Evolutionary conservation across 176 grass and related monocot genomes (phyloP).

Genomic region (Eragrostis nindensis): DNA sequence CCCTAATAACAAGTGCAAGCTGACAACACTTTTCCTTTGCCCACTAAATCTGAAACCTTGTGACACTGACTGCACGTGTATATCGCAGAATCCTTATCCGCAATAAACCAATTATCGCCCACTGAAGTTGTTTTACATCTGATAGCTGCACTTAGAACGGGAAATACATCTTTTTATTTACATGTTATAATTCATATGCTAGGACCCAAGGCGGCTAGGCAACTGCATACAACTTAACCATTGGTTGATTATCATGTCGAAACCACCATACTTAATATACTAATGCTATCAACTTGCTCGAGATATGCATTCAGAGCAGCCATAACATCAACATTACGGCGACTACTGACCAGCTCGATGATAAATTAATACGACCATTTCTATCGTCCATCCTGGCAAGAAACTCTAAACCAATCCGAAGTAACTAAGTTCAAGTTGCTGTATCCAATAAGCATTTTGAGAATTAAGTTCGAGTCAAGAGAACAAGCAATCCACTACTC

Average conservation of each 20-base stretch:
- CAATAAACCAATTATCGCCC: neutral
- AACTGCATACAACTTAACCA: neutral
- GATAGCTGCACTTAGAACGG: neutral
- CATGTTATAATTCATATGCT: neutral
- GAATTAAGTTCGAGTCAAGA: neutral
- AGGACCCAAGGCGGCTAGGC: neutral
- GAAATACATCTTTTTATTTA: too few relatives aligned
- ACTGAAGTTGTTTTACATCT: neutral
- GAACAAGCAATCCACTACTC: neutral
- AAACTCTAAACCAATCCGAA: neutral
- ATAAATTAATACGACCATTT: slow-evolving; percentile 31
- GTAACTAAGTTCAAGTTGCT: neutral
- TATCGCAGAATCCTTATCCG: neutral
- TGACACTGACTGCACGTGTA: neutral
- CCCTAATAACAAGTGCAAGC: neutral
- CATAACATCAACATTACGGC: neutral
- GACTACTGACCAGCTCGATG: neutral
- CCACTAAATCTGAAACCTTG: neutral
- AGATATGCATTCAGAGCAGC: neutral
- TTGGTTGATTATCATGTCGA: neutral
- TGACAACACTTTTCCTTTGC: neutral
- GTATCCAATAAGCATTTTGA: neutral
- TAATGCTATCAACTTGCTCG: neutral
- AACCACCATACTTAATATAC: neutral
- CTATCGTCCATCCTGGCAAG: slow-evolving; percentile 30